Evolutionary conservation across 805 yeast genomes (phyloP).

Genomic region (Barnettozyma californica): DNA sequence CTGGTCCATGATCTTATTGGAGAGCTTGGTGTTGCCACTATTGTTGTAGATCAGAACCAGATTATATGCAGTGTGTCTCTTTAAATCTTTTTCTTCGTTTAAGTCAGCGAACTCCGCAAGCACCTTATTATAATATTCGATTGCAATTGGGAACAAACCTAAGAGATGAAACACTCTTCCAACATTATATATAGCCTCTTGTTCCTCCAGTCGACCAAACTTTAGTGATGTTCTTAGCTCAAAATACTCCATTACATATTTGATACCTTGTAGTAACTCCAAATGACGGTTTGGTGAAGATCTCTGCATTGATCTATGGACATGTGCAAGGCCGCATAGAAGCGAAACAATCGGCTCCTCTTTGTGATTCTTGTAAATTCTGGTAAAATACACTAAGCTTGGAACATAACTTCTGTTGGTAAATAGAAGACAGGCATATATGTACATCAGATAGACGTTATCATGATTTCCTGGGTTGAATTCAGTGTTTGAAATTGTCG

Average conservation of each 20-base stretch:
- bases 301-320: constrained; percentile 90
- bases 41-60: constrained; percentile 66
- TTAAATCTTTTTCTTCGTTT: constrained; percentile 54
- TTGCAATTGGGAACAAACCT: constrained; percentile 71
- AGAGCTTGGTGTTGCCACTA: constrained; percentile 66
- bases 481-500: constrained; percentile 56
- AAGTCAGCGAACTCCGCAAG: constrained; percentile 30
- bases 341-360: constrained; percentile 77
- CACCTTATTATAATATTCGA: constrained; percentile 67
- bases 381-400: constrained; percentile 68
- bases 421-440: constrained; percentile 76
- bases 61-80: constrained; percentile 82
- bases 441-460: constrained; percentile 64
- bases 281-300: constrained; percentile 80
- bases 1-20: constrained; percentile 57
- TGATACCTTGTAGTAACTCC: constrained; percentile 82
- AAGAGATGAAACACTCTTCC: constrained; percentile 83
- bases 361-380: constrained; percentile 62
- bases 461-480: constrained; percentile 40
- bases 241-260: constrained; percentile 69
- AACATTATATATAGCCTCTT: constrained; percentile 77
- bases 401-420: constrained; percentile 81
- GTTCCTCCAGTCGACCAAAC: constrained; percentile 41
- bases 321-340: constrained; percentile 69
- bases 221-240: constrained; percentile 41